Conservation (phyloP, 768 basidiomycete species). For the Rhizopogon roseolus region DNA sequence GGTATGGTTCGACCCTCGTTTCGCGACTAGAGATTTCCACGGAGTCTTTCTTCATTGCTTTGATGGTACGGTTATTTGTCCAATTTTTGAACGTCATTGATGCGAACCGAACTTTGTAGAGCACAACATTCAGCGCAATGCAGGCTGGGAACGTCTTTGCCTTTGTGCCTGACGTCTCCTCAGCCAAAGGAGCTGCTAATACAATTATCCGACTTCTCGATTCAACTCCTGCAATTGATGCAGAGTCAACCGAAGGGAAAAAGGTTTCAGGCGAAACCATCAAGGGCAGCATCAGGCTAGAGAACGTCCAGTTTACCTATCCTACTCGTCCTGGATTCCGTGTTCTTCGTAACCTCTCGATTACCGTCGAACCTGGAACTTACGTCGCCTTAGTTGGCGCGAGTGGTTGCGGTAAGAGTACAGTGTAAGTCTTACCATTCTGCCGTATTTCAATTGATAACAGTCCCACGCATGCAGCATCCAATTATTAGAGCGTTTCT, state of each 20-base stretch:
- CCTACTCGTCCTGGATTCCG: constrained; percentile 81
- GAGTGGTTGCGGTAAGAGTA: constrained; percentile 79
- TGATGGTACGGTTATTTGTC: constrained; percentile 53
- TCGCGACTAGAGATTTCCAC: constrained; percentile 49
- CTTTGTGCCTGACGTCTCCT: constrained; percentile 86
- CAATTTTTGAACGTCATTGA: background rate
- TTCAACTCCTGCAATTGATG: constrained; percentile 70
- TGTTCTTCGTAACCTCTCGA: constrained; percentile 75
- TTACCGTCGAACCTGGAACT: constrained; percentile 72
- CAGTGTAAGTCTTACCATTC: constrained; percentile 47
- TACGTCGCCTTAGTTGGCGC: constrained; percentile 81
- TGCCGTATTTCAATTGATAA: background rate
- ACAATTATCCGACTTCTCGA: constrained; percentile 77
- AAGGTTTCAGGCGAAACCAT: constrained; percentile 37
- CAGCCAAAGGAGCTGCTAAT: constrained; percentile 72
- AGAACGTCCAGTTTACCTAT: constrained; percentile 85
- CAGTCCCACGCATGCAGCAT: constrained; percentile 39
- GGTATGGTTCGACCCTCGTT: constrained; percentile 66
- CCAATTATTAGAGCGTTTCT: constrained; percentile 83
- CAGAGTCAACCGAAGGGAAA: constrained; percentile 66
- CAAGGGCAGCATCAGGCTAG: constrained; percentile 65
- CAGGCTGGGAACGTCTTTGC: constrained; percentile 84
- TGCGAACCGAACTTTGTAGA: constrained; percentile 31
- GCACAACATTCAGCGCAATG: constrained; percentile 71
- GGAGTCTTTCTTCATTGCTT: constrained; percentile 73